Evolutionary conservation across 2,329 filamentous ascomycete genomes (phyloP).

Genomic region (Trichoderma koningiopsis): DNA sequence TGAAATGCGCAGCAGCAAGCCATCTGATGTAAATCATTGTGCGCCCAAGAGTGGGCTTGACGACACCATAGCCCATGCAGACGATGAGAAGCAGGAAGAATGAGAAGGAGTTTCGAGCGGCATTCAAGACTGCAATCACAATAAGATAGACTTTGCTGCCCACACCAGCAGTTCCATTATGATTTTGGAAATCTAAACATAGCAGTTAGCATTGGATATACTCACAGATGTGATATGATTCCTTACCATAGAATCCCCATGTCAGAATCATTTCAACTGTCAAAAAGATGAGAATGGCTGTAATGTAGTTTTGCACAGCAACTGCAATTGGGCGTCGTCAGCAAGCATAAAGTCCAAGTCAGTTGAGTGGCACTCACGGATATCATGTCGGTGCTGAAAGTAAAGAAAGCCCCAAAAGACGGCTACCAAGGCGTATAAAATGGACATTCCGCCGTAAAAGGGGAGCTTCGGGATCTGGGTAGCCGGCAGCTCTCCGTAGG

Average conservation of each 20-base stretch:
- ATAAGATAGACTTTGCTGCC: conserved; percentile 86
- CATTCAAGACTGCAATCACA: conserved; percentile 89
- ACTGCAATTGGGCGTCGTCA: conserved; percentile 51
- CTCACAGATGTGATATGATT: background rate
- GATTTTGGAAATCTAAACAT: conserved; percentile 79
- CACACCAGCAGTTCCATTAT: conserved; percentile 74
- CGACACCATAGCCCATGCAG: conserved; percentile 98
- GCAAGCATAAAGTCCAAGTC: background rate
- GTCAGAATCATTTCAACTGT: conserved; percentile 97
- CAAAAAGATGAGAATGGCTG: conserved; percentile 90
- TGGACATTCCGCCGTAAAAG: conserved; percentile 93
- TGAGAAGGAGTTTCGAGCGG: conserved; percentile 93
- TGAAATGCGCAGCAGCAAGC: conserved; percentile 88
- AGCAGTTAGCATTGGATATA: background rate
- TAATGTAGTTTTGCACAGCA: conserved; percentile 98
- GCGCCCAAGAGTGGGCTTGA: conserved; percentile 87
- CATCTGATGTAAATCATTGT: conserved; percentile 94
- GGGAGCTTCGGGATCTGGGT: conserved; percentile 96
- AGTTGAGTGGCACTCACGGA: conserved; percentile 56
- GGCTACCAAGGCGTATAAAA: conserved; percentile 86
- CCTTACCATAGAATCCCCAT: conserved; percentile 90
- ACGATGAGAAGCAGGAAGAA: conserved; percentile 98
- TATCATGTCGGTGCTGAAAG: conserved; percentile 90
- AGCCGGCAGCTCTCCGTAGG: conserved; percentile 92
- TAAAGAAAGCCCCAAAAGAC: conserved; percentile 91